Evolutionary conservation across 225 moss, liverwort and hornwort species (phyloP), one percentile per base, ranked within the genome.

Genomic region (Physcomitrellopsis africana): DNA sequence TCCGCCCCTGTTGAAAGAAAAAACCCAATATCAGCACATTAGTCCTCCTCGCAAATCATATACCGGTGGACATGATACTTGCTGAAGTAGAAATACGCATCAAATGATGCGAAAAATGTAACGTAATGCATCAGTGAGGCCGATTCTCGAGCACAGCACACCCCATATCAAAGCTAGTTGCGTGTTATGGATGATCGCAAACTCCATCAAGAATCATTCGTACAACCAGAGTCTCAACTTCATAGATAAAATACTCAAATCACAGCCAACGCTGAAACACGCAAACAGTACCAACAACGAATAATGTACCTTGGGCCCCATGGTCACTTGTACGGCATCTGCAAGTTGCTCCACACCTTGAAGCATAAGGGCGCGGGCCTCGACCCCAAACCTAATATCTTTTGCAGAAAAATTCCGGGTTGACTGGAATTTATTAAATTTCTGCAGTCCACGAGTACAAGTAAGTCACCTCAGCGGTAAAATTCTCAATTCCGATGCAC

Each of bases 271-370:
- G 3, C 12, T 72, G 42, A 16, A 47, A 19, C 27, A 9, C 19
- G 29, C 14, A 56, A 54, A 0, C 8, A 37, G 32, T 1, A 46
- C 13, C 18, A 41, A 10, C 11, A 54, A 51, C 0, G 5, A 18
- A 0, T n/a, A 23, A 43, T 9, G 43, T 77, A 94, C 94, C 94
- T 94, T 97, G 2, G 97, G 97, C n/a, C 97, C 94, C 97, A 94
- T 97, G 10, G 97, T 97, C 22, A 94, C 94, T 84, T 97, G 93
- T 7, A 97, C 94, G 57, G 97, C 97, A 89, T 97, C 94, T 20
- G 97, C 97, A 51, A 97, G 87, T 72, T 94, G 90, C 82, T 97
- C 97, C 19, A 97, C 90, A 60, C 97, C 97, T 81, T 94, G 97
- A 15, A 97, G 90, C 97, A 97, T 94, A 13, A 92, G 87, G 26